A percentile compares a stretch with the other conserved stretches of the same genome.
phyloP scores from a whole-genome alignment of 2,329 filamentous ascomycete species.

The Diaporthe citri region DNA sequence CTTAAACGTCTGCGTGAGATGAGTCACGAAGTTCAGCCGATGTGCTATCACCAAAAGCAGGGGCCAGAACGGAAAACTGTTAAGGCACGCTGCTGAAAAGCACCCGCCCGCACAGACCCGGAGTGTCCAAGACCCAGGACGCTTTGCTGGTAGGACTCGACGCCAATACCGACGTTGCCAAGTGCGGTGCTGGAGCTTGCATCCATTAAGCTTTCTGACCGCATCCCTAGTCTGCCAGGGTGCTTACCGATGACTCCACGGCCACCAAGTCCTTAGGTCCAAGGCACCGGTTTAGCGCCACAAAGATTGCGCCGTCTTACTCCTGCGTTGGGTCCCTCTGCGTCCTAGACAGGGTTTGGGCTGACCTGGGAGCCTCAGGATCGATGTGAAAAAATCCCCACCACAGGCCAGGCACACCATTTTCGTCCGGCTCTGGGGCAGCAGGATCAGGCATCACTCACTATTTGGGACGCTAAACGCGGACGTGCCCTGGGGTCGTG shows the following conservation, averaged over 20 bases:
- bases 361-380: not conserved
- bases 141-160: not conserved
- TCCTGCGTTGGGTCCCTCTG: conserved; percentile 2
- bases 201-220: conserved; percentile 29
- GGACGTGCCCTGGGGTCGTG: not conserved
- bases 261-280: not conserved
- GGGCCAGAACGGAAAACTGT: not conserved
- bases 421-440: not conserved
- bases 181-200: not conserved
- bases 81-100: not conserved
- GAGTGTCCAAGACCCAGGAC: not conserved
- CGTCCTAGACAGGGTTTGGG: conserved; percentile 9
- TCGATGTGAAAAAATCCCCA: not conserved
- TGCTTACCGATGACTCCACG: conserved; percentile 13
- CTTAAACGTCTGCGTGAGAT: not conserved
- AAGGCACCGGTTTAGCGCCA: not conserved
- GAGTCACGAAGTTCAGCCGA: not conserved
- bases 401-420: conserved; percentile 9
- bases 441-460: conserved; percentile 18
- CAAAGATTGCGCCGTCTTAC: conserved; percentile 36
- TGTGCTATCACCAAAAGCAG: not conserved
- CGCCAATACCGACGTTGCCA: not conserved
- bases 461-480: not conserved
- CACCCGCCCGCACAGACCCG: not conserved
- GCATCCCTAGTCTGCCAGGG: not conserved